phyloP scores from a whole-genome alignment of 2,329 filamentous ascomycete genomes.

The Cordyceps pruinosa region DNA sequence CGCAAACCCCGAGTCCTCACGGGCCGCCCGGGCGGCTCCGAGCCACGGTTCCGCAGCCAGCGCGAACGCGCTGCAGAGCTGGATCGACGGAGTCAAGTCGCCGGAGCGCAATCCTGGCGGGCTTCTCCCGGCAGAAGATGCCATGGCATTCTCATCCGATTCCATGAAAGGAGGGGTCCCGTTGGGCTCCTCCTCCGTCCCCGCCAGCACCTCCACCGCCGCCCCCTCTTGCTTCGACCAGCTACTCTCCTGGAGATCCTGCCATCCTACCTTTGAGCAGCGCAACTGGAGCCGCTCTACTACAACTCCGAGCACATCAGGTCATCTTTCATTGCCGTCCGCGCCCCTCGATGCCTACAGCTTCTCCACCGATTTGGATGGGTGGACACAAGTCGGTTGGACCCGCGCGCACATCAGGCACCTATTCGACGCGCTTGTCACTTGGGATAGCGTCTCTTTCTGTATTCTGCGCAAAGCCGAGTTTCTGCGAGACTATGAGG shows the following conservation, averaged over 20 bases:
- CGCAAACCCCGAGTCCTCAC: background rate
- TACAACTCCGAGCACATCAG: background rate
- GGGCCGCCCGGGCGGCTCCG: background rate
- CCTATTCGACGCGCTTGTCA: constrained; percentile 8
- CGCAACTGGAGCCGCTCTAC: background rate
- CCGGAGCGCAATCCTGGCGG: background rate
- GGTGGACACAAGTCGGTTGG: constrained; percentile 11
- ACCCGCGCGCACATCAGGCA: constrained; percentile 9
- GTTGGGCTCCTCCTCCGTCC: background rate
- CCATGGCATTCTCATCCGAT: background rate
- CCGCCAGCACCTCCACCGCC: background rate
- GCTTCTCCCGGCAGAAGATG: background rate
- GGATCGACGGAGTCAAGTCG: background rate
- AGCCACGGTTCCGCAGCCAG: background rate
- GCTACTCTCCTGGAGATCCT: constrained; percentile 3
- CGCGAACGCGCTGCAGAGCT: background rate
- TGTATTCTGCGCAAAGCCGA: constrained; percentile 18
- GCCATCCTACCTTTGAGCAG: background rate
- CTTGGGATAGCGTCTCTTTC: constrained; percentile 14
- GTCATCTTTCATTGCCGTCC: background rate
- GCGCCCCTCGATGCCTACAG: background rate
- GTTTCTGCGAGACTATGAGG: constrained; percentile 21
- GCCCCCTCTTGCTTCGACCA: constrained; percentile 1
- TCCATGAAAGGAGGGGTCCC: background rate
- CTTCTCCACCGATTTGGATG: background rate